A percentile compares a stretch with the other conserved stretches of the same genome.
Conservation (phyloP, 139 green algal species). For the Auxenochlorella pyrenoidosa region DNA sequence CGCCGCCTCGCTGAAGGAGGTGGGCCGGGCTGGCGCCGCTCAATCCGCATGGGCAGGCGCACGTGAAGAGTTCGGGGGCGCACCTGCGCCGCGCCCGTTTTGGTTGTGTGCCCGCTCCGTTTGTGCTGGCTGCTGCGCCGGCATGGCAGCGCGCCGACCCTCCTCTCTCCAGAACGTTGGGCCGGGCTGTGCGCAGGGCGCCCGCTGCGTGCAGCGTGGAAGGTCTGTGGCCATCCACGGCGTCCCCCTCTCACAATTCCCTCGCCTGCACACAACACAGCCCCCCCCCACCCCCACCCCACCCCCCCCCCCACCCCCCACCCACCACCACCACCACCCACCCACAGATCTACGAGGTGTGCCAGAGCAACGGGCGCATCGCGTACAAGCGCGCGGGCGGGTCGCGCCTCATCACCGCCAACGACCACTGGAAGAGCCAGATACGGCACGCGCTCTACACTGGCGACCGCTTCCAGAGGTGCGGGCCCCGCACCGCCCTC, state of each 20-base stretch:
- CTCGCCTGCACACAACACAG: neutral
- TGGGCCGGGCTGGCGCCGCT: neutral
- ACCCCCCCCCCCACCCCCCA: neutral
- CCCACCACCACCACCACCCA: neutral
- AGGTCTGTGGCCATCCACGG: neutral
- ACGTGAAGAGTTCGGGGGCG: too few relatives aligned
- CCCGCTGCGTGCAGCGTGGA: neutral
- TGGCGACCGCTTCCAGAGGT: conserved; percentile 61
- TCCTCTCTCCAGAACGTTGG: too few relatives aligned
- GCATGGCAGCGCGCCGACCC: too few relatives aligned
- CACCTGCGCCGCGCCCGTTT: too few relatives aligned
- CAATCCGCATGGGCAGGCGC: too few relatives aligned
- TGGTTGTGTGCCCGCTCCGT: too few relatives aligned
- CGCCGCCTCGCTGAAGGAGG: conserved; percentile 57
- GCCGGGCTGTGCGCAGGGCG: neutral
- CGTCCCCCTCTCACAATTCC: too few relatives aligned
- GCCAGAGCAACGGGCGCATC: conserved; percentile 58
- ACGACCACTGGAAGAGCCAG: conserved; percentile 77
- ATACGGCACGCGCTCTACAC: conserved; percentile 75
- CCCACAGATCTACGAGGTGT: conserved; percentile 63
- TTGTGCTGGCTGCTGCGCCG: too few relatives aligned
- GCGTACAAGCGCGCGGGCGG: conserved; percentile 67
- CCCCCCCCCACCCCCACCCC: neutral
- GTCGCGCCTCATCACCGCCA: conserved; percentile 70
- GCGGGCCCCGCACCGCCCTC: neutral